Evolutionary conservation across 2,329 filamentous ascomycete species (phyloP), one percentile per base, ranked within the genome.

Genomic region (Exophiala bonariae): DNA sequence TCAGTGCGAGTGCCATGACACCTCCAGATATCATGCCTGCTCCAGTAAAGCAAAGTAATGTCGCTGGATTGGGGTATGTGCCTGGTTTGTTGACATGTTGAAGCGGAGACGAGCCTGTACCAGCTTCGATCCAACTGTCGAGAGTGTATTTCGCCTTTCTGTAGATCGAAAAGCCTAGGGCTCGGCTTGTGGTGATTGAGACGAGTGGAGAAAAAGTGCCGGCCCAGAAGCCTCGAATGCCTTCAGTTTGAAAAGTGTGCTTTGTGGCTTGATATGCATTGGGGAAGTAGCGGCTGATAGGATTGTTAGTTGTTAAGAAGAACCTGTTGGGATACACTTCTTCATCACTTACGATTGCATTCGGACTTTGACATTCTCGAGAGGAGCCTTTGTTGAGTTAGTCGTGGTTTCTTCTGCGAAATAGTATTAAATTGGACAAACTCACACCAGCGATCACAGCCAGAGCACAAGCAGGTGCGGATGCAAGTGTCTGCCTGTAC

Each of bases 341-440:
- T n/a, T n/a, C n/a, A n/a, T n/a, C n/a, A 37, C 69, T 58, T 59
- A 74, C 71, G 71, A 73, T 62, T 75, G 72, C 71, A 75, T 74
- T 26, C 72, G 71, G 39, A 71, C 73, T 56, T 75, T 75, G 49
- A 74, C 55, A 53, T 75, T 75, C 50, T 75, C 72, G 41, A 74
- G 53, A 30, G 72, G 72, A 37, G 72, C 73, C 71, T 74, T 49
- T 16, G 36, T 28, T 17, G 20, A 22, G 19, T 20, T 20, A 33
- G 50, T 60, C 42, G 62, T 6, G 23, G 11, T 51, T 45, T 49
- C 51, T 11, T 9, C 7, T 4, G 16, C 31, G 11, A 23, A 19
- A 32, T 22, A 30, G 33, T 14, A 38, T 37, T 22, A 26, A n/a
- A 31, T 28, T 6, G 41, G 44, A 28, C 30, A 35, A 35, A 66